These are phyloP conservation scores for Porcisia deanei DNA, from an alignment of 208 protist species.

Conservation along the genomic window DNA sequence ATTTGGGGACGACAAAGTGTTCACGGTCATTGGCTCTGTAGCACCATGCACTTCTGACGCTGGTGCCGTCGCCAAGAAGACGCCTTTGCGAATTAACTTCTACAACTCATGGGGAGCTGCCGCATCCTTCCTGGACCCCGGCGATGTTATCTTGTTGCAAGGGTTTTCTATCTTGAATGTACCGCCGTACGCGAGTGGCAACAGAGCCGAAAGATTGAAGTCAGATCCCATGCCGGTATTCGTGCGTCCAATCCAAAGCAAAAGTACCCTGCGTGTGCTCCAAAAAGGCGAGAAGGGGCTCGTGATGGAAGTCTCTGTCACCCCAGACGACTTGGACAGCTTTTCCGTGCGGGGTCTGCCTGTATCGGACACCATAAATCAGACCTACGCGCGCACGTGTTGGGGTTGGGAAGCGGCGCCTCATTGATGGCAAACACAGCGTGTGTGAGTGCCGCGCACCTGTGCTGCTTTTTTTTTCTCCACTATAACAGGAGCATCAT, in stretches of 20 bases:
- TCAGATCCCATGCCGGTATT: conserved; percentile 18
- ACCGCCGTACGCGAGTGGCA: neutral
- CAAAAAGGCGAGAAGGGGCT: conserved; percentile 44
- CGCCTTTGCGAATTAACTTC: conserved; percentile 54
- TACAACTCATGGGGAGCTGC: conserved; percentile 70
- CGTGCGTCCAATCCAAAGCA: conserved; percentile 39
- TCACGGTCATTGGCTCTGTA: conserved; percentile 48
- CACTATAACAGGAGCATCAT: neutral
- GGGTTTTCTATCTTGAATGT: conserved; percentile 23
- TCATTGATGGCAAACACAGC: neutral
- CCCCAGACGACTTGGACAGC: conserved; percentile 43
- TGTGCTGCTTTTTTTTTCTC: neutral
- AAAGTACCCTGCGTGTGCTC: conserved; percentile 43
- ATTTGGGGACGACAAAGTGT: conserved; percentile 54
- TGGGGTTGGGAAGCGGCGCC: neutral
- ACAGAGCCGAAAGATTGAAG: neutral
- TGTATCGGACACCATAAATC: conserved; percentile 14
- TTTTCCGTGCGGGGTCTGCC: conserved; percentile 52
- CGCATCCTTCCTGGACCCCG: conserved; percentile 62
- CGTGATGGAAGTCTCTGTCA: conserved; percentile 67
- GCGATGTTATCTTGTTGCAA: conserved; percentile 58
- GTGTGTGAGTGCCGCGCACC: neutral
- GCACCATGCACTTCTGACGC: neutral
- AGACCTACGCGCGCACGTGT: conserved; percentile 16
- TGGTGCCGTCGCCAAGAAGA: conserved; percentile 7